phyloP scores from a whole-genome alignment of 305 asterid species.

The Stenogyne calaminthoides region DNA sequence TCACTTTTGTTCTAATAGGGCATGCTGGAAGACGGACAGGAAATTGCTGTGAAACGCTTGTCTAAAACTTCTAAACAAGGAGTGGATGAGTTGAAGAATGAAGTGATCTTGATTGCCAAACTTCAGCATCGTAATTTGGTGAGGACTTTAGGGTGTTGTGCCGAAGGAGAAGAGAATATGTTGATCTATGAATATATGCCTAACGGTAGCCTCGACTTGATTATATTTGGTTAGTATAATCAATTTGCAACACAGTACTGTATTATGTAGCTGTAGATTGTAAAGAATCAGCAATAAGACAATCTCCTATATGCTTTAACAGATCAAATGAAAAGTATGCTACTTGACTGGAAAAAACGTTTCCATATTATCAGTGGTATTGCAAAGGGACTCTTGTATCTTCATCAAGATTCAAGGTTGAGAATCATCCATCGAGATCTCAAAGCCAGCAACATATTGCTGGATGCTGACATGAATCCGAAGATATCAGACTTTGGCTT shows the following conservation, averaged over 20 bases:
- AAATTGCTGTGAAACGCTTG: conserved; percentile 43
- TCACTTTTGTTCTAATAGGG: conserved; percentile 26
- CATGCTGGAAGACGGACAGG: conserved; percentile 34
- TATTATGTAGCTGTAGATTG: no score
- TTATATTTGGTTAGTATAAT: conserved; percentile 24
- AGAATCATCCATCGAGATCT: conserved; percentile 55
- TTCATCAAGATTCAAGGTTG: conserved; percentile 36
- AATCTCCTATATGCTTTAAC: neutral
- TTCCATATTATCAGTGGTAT: conserved; percentile 31
- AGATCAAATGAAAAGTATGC: conserved; percentile 26
- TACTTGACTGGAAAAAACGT: conserved; percentile 27
- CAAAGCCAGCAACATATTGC: conserved; percentile 53
- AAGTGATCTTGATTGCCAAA: conserved; percentile 38
- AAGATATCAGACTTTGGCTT: conserved; percentile 64
- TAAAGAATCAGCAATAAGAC: no score
- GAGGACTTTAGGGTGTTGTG: conserved; percentile 33
- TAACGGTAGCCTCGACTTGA: conserved; percentile 25
- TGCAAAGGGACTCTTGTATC: conserved; percentile 35
- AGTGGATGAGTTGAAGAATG: conserved; percentile 36
- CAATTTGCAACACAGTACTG: no score
- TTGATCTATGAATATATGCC: conserved; percentile 41
- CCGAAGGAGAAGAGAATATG: conserved; percentile 36
- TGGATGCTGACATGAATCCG: conserved; percentile 49
- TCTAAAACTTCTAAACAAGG: conserved; percentile 41
- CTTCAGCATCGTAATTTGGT: conserved; percentile 44